Percentiles rank a stretch among this genome's conserved stretches.
These are phyloP conservation scores for Ophiocordyceps robertsii DNA, from an alignment of 2,329 filamentous ascomycete genomes.

Conservation along the genomic window DNA sequence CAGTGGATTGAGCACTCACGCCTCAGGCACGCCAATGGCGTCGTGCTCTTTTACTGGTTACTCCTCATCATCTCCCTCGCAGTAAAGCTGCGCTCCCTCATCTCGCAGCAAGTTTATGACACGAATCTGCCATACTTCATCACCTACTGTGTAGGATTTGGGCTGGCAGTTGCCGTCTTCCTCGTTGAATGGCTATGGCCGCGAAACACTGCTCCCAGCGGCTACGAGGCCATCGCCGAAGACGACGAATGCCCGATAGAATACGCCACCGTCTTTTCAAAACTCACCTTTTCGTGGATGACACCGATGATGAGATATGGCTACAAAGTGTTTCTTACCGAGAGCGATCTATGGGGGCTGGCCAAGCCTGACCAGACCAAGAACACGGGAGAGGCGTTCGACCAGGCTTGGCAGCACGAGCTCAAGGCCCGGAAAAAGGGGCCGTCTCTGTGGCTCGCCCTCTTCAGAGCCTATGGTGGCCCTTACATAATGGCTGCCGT, in stretches of 20 bases:
- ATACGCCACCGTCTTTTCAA: conserved; percentile 87
- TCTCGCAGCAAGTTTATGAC: conserved; percentile 61
- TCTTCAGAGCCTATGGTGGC: conserved; percentile 72
- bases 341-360: conserved; percentile 92
- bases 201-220: conserved; percentile 47
- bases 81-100: conserved; percentile 74
- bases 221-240: conserved; percentile 42
- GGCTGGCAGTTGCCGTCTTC: conserved; percentile 57
- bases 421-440: conserved; percentile 47
- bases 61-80: conserved; percentile 65
- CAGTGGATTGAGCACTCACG: conserved; percentile 82
- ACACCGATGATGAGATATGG: conserved; percentile 94
- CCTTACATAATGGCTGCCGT: conserved; percentile 71
- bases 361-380: conserved; percentile 68
- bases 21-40: conserved; percentile 71
- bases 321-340: conserved; percentile 81
- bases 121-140: conserved; percentile 62
- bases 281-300: conserved; percentile 96
- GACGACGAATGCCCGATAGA: conserved; percentile 62
- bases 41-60: conserved; percentile 86
- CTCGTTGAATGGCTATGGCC: conserved; percentile 74
- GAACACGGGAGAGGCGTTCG: conserved; percentile 55
- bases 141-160: conserved; percentile 59
- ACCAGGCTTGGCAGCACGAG: conserved; percentile 65
- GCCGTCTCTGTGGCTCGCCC: conserved; percentile 66